Evolutionary conservation across 768 basidiomycete genomes (phyloP), one percentile per base, ranked within the genome.

Genomic region (Leccinum boreale): DNA sequence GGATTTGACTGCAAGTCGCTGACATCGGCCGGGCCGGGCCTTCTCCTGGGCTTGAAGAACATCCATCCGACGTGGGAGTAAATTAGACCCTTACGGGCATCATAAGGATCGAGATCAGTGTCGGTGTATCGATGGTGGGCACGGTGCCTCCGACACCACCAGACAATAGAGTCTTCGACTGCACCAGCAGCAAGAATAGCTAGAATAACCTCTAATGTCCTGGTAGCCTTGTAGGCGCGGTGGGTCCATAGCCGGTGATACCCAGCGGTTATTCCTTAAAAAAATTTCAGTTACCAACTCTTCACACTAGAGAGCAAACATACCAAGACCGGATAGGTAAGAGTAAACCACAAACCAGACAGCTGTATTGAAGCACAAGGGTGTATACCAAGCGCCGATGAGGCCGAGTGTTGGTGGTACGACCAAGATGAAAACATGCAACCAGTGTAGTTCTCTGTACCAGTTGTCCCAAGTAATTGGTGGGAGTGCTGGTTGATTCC

Each of bases 221-320:
- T 80, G 4, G 87, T 85, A 39, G 94, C 95, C 68, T 94, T 96
- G 76, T 94, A 98, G 0, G 90, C 79, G 50, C 95, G 84, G 72
- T 98, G 95, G 9, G 94, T 87, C 93, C 93, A 98, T 1, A 97
- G 79, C 53, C 95, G 85, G 67, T 98, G 95, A 76, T 98, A 98
- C 10, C 95, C 95, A 17, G 89, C 90, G 1, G 89, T 91, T 62
- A 92, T 87, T 31, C 90, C 83, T 84, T 57, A 19, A 46, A 46
- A 46, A 15, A n/a, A 39, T 3, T 8, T 47, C n/a, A 5, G 12
- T 52, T 0, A 53, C 29, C n/a, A 6, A 12, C 3, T 14, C 21
- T n/a, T 3, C 5, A 14, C 19, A 5, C 0, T 23, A 19, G 8
- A 7, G 21, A 42, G 21, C n/a, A 47, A 78, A 78, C 81, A 65